These are phyloP conservation scores for Chlorella sorokiniana DNA, from an alignment of 139 green algal species.

Conservation along the genomic window DNA sequence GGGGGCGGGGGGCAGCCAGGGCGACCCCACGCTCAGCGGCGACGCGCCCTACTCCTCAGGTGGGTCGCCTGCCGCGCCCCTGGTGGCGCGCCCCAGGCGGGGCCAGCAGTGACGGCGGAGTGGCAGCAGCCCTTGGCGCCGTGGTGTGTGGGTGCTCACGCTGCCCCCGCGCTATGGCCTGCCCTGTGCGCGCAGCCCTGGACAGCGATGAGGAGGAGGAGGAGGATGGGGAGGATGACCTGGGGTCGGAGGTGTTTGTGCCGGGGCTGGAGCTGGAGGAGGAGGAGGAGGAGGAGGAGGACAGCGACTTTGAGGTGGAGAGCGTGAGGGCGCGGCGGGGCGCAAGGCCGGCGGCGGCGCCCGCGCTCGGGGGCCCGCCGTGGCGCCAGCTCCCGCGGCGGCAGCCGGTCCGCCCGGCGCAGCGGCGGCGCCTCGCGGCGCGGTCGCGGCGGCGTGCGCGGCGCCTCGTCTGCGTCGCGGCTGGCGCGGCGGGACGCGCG, in stretches of 20 bases:
- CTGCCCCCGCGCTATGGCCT: neutral
- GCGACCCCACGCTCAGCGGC: neutral
- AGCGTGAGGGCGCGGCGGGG: constrained; percentile 1
- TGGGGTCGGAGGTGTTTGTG: constrained; percentile 26
- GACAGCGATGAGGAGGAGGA: constrained; percentile 8
- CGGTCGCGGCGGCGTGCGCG: neutral
- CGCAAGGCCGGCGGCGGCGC: neutral
- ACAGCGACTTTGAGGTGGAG: constrained; percentile 32
- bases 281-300: constrained; percentile 22
- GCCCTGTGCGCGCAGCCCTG: neutral
- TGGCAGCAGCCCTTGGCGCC: too few species aligned
- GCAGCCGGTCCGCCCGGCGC: neutral
- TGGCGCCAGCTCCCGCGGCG: neutral
- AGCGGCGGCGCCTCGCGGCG: neutral
- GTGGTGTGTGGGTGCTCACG: too few species aligned
- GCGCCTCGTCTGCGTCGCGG: neutral
- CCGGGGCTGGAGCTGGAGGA: neutral
- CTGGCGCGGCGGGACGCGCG: neutral
- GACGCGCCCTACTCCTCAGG: constrained; percentile 21
- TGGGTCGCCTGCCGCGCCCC: too few species aligned
- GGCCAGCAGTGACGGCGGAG: neutral
- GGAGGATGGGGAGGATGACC: constrained; percentile 17
- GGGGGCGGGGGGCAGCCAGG: constrained; percentile 1
- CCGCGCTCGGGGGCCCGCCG: neutral
- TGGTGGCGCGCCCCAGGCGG: neutral